Conservation (phyloP, 345 rosid genomes). For the Linum usitatissimum region DNA sequence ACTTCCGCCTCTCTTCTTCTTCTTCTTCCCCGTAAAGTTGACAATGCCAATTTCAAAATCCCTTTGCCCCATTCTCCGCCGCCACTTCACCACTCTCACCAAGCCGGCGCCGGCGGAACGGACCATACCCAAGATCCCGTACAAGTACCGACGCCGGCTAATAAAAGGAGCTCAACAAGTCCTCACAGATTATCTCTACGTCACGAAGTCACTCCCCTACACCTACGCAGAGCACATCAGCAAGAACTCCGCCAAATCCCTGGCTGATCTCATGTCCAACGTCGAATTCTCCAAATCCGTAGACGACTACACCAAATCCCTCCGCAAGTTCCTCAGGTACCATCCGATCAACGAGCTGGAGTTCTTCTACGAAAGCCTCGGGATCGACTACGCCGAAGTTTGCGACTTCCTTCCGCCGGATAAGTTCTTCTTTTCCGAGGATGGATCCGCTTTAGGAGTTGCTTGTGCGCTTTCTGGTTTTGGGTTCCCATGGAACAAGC, state of each 20-base stretch:
- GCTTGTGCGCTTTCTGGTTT: constrained; percentile 42
- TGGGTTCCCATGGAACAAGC: constrained; percentile 65
- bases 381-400: constrained; percentile 43
- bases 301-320: constrained; percentile 25
- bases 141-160: constrained; percentile 33
- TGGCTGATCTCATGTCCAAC: constrained; percentile 34
- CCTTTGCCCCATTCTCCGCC: background rate
- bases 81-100: constrained; percentile 11
- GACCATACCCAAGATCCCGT: constrained; percentile 13
- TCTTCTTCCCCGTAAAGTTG: too few species aligned
- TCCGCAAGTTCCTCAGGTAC: constrained; percentile 45
- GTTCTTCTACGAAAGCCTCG: constrained; percentile 72
- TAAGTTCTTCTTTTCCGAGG: constrained; percentile 54
- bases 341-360: constrained; percentile 66
- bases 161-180: constrained; percentile 42
- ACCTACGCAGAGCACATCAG: constrained; percentile 48
- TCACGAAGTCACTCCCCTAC: constrained; percentile 42
- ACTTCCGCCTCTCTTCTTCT: too few species aligned
- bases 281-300: constrained; percentile 23
- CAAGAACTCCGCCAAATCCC: constrained; percentile 34
- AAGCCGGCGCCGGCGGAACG: background rate
- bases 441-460: constrained; percentile 28
- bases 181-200: constrained; percentile 46
- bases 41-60: background rate
- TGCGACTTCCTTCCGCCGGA: constrained; percentile 28